Evolutionary conservation across 345 rosid species (phyloP), one percentile per base, ranked within the genome.

Genomic region (Pseudoturritis turrita): DNA sequence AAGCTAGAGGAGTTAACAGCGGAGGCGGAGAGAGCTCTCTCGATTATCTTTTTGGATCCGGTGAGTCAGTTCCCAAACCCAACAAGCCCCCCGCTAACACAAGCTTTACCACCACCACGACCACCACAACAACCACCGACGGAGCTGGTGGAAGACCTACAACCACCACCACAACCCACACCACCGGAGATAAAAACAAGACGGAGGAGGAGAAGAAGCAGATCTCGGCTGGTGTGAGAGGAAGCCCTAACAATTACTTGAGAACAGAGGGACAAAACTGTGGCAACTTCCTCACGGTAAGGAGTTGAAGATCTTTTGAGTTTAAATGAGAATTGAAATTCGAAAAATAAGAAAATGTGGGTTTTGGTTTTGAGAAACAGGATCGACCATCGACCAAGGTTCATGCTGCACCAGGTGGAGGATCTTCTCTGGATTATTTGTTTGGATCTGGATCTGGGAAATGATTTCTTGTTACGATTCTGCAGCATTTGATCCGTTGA

Each of bases 21-120:
- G 97, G 96, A 7, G 96, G 96, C 1, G 98, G 98, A 21, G 94
- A 87, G 78, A 93, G 98, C 76, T 93, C 97, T 41, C 75, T 90
- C 71, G 94, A 87, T n/a, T 88, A 90, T 75, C 94, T 93, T 22
- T 90, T 93, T 49, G 90, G 96, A 37, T 62, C 86, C 50, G 89
- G 88, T 5, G 96, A 81, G 63, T 78, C 86, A 28, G 80, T 85
- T 7, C 49, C 73, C 14, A 85, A 85, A 63, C 78, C 88, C 0
- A 75, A 14, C 31, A 84, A 82, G 33, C 75, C 88, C 3, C 5
- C 72, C 21, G 36, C 14, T 6, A 62, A 64, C 33, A 64, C 58
- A 5, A 64, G 63, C n/a, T 43, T 62, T 21, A 39, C 72, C 9
- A 78, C 60, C 23, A 82, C 78, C 46, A 79, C 83, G 45, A 75